Evolutionary conservation across 139 green algal species (phyloP).

Genomic region (Picochlorum costavermella): DNA sequence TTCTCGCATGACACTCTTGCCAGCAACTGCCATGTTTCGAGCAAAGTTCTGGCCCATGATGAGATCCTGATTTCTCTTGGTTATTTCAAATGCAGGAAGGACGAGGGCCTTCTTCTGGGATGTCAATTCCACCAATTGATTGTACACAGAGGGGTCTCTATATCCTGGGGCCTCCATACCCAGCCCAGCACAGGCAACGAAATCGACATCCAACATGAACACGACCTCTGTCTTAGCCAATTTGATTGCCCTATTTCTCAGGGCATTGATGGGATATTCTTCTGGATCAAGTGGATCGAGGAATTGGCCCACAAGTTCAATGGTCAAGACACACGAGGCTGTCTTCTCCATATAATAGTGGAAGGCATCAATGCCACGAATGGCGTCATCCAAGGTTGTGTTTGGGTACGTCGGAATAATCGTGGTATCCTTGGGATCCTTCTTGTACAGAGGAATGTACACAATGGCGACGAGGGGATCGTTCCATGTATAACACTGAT

Average conservation of each 20-base stretch:
- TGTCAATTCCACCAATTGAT: slow-evolving; percentile 10
- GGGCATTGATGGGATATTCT: slow-evolving; percentile 13
- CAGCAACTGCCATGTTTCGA: slow-evolving; percentile 1
- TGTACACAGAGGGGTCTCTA: slow-evolving; percentile 9
- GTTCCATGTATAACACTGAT: slow-evolving; percentile 9
- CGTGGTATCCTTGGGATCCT: background rate
- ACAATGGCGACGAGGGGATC: slow-evolving; percentile 8
- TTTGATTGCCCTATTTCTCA: slow-evolving; percentile 9
- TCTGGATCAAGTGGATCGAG: slow-evolving; percentile 8
- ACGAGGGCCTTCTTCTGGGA: slow-evolving; percentile 11
- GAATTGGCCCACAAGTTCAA: slow-evolving; percentile 9
- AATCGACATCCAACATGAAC: slow-evolving; percentile 15
- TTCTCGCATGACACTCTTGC: slow-evolving; percentile 5
- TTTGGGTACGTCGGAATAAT: slow-evolving; percentile 10
- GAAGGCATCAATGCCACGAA: slow-evolving; percentile 6
- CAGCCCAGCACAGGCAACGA: background rate
- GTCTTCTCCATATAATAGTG: slow-evolving; percentile 7
- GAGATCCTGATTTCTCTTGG: slow-evolving; percentile 11
- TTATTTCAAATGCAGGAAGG: slow-evolving; percentile 14
- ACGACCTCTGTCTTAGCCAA: slow-evolving; percentile 5
- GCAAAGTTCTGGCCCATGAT: slow-evolving; percentile 14
- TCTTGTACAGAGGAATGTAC: slow-evolving; percentile 7
- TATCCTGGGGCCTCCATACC: slow-evolving; percentile 6
- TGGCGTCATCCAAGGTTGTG: slow-evolving; percentile 8
- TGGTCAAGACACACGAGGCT: background rate